phyloP scores from a whole-genome alignment of 768 basidiomycete genomes.

The Roridomyces roridus region DNA sequence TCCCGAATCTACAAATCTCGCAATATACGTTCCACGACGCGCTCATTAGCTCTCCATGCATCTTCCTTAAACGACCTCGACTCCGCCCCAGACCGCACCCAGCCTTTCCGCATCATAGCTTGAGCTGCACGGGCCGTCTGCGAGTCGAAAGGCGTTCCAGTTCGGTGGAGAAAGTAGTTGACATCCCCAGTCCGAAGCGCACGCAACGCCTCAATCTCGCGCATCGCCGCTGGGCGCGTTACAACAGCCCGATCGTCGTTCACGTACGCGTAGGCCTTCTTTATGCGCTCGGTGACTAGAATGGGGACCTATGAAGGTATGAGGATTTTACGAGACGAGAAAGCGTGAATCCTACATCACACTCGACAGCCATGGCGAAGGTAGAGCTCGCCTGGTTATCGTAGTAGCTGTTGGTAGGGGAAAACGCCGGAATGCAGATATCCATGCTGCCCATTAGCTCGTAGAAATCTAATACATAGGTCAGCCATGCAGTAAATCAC shows the following conservation, averaged over 20 bases:
- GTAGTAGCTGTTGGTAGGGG: conserved; percentile 38
- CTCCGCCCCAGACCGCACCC: conserved; percentile 33
- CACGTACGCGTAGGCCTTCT: conserved; percentile 43
- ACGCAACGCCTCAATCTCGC: conserved; percentile 44
- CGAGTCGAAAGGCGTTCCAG: conserved; percentile 21
- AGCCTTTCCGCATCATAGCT: conserved; percentile 37
- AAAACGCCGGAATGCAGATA: conserved; percentile 48
- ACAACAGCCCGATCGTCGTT: conserved; percentile 42
- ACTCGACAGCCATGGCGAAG: conserved; percentile 45
- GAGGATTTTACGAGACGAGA: not conserved
- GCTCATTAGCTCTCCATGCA: conserved; percentile 39
- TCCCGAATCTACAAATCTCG: conserved; percentile 30
- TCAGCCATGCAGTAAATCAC: not conserved
- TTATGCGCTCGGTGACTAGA: conserved; percentile 46
- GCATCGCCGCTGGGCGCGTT: conserved; percentile 45
- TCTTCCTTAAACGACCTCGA: conserved; percentile 35
- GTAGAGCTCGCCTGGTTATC: conserved; percentile 47
- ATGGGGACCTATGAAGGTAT: conserved; percentile 40
- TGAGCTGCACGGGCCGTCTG: conserved; percentile 28
- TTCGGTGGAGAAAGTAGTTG: conserved; percentile 27
- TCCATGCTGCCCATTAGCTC: conserved; percentile 44
- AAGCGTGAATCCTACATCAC: conserved; percentile 34
- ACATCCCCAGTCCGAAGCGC: conserved; percentile 41
- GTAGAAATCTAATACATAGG: conserved; percentile 36
- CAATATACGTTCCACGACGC: conserved; percentile 36